These are phyloP conservation scores for Didymella sp. DNA, from an alignment of 2,329 filamentous ascomycete species.

Conservation along the genomic window DNA sequence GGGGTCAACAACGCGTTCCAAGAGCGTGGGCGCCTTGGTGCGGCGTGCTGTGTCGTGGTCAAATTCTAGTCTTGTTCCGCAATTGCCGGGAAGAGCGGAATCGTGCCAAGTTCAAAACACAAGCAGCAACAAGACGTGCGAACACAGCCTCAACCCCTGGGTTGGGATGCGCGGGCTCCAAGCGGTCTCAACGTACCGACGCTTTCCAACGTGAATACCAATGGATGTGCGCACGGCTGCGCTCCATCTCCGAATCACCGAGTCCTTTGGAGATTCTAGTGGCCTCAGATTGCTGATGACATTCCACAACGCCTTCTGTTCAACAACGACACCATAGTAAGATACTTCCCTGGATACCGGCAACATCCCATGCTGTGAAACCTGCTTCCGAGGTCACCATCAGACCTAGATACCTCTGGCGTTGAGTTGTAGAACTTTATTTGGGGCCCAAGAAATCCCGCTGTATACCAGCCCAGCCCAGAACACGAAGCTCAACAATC, in stretches of 20 bases:
- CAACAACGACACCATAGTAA: not conserved
- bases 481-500: not conserved
- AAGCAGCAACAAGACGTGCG: conserved; percentile 6
- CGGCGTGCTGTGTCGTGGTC: conserved; percentile 1
- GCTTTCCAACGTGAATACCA: not conserved
- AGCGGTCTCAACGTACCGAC: not conserved
- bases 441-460: not conserved
- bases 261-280: not conserved
- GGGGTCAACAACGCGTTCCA: conserved; percentile 5
- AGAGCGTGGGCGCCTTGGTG: conserved; percentile 14
- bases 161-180: not conserved
- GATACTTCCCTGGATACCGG: not conserved
- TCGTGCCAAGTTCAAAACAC: conserved; percentile 16
- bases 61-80: conserved; percentile 10
- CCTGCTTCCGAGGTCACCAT: not conserved
- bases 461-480: not conserved
- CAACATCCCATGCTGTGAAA: not conserved
- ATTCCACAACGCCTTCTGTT: not conserved
- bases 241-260: not conserved
- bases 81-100: conserved; percentile 19
- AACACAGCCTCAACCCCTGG: not conserved
- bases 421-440: not conserved
- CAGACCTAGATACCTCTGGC: not conserved
- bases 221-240: not conserved
- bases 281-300: not conserved